Conservation (phyloP, 2,329 filamentous ascomycete species). For the Pezicula carpinea region DNA sequence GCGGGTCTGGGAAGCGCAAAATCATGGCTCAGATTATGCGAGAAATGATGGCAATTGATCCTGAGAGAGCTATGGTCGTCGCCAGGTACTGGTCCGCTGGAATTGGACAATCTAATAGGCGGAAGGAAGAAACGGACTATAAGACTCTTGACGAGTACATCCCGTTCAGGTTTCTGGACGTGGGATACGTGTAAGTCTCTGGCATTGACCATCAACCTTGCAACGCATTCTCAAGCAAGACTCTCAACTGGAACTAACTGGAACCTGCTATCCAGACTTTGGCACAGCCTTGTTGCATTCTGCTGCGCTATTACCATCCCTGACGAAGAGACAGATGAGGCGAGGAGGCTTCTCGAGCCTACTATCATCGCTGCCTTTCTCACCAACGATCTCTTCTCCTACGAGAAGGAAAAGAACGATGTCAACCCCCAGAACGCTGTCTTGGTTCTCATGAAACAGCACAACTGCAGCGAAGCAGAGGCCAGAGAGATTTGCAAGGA, state of each 20-base stretch:
- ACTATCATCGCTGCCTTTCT: neutral
- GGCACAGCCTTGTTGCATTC: constrained; percentile 3
- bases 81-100: too few species aligned
- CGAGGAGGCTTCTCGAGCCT: neutral
- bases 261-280: neutral
- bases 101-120: too few species aligned
- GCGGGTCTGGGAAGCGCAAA: too few species aligned
- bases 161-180: too few species aligned
- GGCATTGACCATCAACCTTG: too few species aligned
- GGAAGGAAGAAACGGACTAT: too few species aligned
- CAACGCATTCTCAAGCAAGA: too few species aligned
- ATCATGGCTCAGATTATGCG: too few species aligned
- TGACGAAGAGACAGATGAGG: neutral
- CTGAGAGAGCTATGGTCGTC: too few species aligned
- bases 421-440: constrained; percentile 35
- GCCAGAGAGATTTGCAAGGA: constrained; percentile 25
- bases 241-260: neutral
- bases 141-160: too few species aligned
- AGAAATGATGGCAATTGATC: too few species aligned
- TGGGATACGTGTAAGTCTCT: too few species aligned
- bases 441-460: constrained; percentile 36
- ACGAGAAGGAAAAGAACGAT: constrained; percentile 30
- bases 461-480: constrained; percentile 20
- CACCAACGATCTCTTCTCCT: constrained; percentile 36
- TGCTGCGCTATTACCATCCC: constrained; percentile 3